These are phyloP conservation scores for Trypanosoma melophagium DNA, from an alignment of 208 protist genomes.

Conservation along the genomic window DNA sequence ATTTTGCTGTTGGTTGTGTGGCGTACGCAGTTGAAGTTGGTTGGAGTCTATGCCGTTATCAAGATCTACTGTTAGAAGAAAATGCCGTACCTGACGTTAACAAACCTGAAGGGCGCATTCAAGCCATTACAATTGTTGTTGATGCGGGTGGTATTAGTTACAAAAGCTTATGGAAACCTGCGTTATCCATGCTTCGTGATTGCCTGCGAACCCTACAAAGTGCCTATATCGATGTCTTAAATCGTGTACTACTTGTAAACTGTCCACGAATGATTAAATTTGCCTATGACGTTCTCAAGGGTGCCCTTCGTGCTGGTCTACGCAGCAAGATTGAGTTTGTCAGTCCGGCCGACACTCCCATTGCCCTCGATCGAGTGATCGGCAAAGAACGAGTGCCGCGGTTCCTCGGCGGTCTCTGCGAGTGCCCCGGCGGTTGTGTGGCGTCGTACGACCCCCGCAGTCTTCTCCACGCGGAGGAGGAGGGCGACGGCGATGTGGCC, in stretches of 20 bases:
- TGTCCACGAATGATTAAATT: conserved; percentile 65
- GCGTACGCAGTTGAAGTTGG: conserved; percentile 38
- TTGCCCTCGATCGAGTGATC: conserved; percentile 48
- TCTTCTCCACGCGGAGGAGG: conserved; percentile 18
- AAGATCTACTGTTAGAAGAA: conserved; percentile 31
- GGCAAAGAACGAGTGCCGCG: conserved; percentile 47
- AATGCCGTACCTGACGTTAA: conserved; percentile 36
- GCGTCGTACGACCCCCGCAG: conserved; percentile 39
- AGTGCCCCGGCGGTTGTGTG: conserved; percentile 56
- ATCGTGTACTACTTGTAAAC: conserved; percentile 66
- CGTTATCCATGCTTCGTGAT: conserved; percentile 50
- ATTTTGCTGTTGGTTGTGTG: conserved; percentile 35
- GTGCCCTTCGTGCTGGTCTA: conserved; percentile 37
- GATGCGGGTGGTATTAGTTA: conserved; percentile 56
- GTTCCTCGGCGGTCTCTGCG: conserved; percentile 63
- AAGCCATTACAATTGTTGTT: conserved; percentile 52
- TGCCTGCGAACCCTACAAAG: conserved; percentile 38
- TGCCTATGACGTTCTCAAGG: conserved; percentile 61
- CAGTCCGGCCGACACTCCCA: conserved; percentile 38
- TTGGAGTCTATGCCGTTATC: conserved; percentile 47
- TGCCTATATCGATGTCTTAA: conserved; percentile 55
- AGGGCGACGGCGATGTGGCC: conserved; percentile 31
- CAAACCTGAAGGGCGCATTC: conserved; percentile 32
- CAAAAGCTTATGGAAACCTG: conserved; percentile 58
- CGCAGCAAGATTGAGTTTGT: conserved; percentile 59